These are phyloP conservation scores for Nemania diffusa DNA, from an alignment of 2,329 filamentous ascomycete genomes.

Conservation along the genomic window DNA sequence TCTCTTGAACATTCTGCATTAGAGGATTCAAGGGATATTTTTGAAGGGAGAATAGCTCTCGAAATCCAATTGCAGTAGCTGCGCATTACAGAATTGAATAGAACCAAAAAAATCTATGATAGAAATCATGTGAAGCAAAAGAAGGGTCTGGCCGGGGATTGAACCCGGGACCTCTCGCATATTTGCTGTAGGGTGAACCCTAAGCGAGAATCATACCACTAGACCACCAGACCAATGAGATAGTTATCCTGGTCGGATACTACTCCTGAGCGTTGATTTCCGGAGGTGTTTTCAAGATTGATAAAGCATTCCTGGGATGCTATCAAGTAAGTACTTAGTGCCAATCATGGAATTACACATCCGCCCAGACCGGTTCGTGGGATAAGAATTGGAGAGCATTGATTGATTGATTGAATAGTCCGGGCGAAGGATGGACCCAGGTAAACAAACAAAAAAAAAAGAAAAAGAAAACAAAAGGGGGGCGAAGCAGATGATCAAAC, in stretches of 20 bases:
- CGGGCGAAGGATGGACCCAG: background rate
- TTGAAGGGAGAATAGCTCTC: background rate
- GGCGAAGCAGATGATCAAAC: background rate
- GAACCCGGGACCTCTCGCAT: constrained; percentile 57
- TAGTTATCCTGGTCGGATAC: background rate
- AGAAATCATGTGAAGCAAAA: background rate
- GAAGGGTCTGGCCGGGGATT: constrained; percentile 52
- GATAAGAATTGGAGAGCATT: background rate
- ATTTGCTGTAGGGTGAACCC: constrained; percentile 53
- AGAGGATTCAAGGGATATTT: constrained; percentile 7
- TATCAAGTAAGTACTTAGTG: too few species aligned
- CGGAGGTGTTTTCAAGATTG: background rate
- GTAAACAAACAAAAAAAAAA: background rate
- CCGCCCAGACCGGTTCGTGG: background rate
- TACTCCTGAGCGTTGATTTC: background rate
- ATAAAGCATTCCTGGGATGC: too few species aligned
- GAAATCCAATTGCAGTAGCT: constrained; percentile 7
- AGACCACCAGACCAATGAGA: constrained; percentile 59
- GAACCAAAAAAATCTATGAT: too few species aligned
- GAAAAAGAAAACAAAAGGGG: background rate
- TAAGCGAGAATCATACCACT: constrained; percentile 79
- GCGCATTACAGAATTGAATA: too few species aligned
- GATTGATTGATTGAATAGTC: background rate
- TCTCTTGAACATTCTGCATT: background rate
- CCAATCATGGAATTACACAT: background rate